Conservation (phyloP, 257 asterid species). For the Forsythia suspensa region DNA sequence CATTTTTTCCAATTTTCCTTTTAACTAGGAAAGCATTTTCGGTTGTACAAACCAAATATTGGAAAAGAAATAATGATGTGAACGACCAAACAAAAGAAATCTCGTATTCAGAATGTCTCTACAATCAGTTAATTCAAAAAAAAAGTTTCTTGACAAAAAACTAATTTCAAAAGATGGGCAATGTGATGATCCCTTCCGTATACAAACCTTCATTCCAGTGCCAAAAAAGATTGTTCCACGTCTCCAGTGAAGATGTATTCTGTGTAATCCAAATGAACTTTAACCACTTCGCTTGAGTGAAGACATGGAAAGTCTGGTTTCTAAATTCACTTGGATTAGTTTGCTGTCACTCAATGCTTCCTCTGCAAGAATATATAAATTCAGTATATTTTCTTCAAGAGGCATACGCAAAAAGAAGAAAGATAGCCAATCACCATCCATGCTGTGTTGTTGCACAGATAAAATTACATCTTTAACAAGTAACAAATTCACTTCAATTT, state of each 20-base stretch:
- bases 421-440: not conserved
- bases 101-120: not conserved
- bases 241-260: not conserved
- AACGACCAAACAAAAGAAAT: not conserved
- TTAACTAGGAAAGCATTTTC: too few relatives aligned
- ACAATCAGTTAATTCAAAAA: too few relatives aligned
- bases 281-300: not conserved
- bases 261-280: not conserved
- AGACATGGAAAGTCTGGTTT: not conserved
- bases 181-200: not conserved
- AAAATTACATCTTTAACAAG: not conserved
- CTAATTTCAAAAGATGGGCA: not conserved
- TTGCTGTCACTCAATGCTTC: not conserved
- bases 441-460: not conserved
- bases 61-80: not conserved
- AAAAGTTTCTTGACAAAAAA: not conserved
- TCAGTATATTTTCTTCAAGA: not conserved
- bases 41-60: too few relatives aligned
- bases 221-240: not conserved
- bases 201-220: not conserved
- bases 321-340: not conserved
- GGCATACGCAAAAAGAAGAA: not conserved
- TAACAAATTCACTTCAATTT: not conserved
- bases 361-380: not conserved
- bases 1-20: too few relatives aligned